Conservation (phyloP, 345 rosid genomes). For the Eucalyptus tenuipes region DNA sequence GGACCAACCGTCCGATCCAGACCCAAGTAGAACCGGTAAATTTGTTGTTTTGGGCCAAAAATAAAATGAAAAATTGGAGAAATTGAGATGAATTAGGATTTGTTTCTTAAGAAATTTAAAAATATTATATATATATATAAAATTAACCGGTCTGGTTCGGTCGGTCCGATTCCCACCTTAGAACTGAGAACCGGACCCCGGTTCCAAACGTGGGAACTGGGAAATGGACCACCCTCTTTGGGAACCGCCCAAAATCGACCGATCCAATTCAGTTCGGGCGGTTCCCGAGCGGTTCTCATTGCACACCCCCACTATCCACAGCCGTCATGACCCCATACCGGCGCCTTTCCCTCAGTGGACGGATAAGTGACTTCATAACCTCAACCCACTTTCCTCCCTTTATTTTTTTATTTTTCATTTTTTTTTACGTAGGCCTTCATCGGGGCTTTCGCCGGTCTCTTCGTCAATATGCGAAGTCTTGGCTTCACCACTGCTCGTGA, state of each 20-base stretch:
- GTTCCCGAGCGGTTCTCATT: fast-evolving
- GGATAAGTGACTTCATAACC: neutral
- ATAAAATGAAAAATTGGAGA: no score
- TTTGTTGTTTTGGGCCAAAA: no score
- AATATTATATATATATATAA: no score
- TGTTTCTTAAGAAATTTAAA: no score
- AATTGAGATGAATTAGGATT: no score
- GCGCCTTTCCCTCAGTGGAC: neutral
- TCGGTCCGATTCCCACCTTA: fast-evolving
- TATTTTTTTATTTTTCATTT: no score
- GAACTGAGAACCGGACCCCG: fast-evolving
- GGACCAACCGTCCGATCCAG: fast-evolving
- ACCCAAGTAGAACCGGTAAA: fast-evolving
- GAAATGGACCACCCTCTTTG: fast-evolving
- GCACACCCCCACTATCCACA: no score
- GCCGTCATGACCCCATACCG: neutral
- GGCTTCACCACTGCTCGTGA: neutral
- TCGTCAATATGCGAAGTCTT: neutral
- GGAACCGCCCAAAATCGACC: fast-evolving
- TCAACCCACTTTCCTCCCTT: neutral
- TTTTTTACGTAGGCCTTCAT: no score
- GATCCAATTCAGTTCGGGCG: fast-evolving
- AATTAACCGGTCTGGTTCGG: fast-evolving
- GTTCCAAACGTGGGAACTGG: no score
- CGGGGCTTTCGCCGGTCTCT: fast-evolving